Conservation (phyloP, 805 yeast genomes). For the Priceomyces medius region DNA sequence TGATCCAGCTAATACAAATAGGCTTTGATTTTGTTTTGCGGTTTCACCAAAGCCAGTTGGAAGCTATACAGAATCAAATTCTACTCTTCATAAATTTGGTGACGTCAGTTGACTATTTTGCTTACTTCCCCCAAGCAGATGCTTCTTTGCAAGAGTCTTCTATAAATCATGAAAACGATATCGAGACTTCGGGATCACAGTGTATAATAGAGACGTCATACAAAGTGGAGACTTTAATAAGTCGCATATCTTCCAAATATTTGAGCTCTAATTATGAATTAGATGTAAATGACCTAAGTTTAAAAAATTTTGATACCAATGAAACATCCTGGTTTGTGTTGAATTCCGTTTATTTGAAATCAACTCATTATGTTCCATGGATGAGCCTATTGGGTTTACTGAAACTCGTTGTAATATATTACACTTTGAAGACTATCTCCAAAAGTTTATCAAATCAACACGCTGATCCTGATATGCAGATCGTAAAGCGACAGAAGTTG, state of each 20-base stretch:
- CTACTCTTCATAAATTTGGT: conserved; percentile 46
- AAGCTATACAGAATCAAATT: conserved; percentile 43
- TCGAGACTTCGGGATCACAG: background rate
- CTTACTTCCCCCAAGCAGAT: background rate
- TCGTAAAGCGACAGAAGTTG: conserved; percentile 27
- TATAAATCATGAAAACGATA: background rate
- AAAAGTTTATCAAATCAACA: background rate
- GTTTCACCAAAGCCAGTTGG: conserved; percentile 42
- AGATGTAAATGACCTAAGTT: conserved; percentile 13
- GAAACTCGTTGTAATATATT: conserved; percentile 31
- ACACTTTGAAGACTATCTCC: conserved; percentile 17
- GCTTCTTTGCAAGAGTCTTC: background rate
- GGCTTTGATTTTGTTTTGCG: conserved; percentile 37
- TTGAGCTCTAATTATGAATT: conserved; percentile 6
- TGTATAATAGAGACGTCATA: background rate
- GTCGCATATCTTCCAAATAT: background rate
- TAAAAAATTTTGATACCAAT: background rate
- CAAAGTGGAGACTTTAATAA: background rate
- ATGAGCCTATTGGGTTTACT: conserved; percentile 35
- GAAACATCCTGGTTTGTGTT: conserved; percentile 26
- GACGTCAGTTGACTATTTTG: conserved; percentile 18
- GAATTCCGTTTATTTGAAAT: conserved; percentile 18
- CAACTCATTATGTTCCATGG: conserved; percentile 35
- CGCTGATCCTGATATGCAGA: background rate
- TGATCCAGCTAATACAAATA: conserved; percentile 36